Conservation (phyloP, 495 filamentous ascomycete species). For the Daldinia decipiens region DNA sequence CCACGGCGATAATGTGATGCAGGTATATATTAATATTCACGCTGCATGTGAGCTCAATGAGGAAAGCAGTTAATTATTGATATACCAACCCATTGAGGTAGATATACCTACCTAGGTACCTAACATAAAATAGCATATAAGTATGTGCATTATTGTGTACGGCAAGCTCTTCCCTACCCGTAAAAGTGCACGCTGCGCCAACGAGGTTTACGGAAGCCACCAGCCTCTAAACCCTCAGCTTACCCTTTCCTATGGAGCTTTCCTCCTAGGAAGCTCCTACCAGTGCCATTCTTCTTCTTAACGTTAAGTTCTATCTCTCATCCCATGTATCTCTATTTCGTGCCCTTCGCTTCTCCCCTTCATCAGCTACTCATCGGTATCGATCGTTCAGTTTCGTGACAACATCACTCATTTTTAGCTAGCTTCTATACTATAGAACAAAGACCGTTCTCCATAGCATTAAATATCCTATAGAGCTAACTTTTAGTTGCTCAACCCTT, state of each 20-base stretch:
- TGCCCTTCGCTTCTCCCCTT: not conserved
- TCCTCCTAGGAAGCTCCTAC: not conserved
- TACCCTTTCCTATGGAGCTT: not conserved
- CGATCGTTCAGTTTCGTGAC: not conserved
- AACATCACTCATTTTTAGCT: not conserved
- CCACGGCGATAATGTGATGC: too few relatives aligned
- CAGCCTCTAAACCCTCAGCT: not conserved
- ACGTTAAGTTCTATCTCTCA: not conserved
- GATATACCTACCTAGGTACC: too few relatives aligned
- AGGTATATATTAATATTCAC: not conserved
- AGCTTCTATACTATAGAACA: not conserved
- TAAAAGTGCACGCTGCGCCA: not conserved
- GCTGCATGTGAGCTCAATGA: not conserved
- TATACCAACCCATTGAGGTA: not conserved
- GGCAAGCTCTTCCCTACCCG: not conserved
- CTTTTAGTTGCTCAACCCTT: not conserved
- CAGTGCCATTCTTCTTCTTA: not conserved
- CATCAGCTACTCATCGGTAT: not conserved
- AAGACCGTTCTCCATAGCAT: not conserved
- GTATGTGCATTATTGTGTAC: too few relatives aligned
- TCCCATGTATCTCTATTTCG: not conserved
- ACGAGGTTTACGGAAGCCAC: not conserved
- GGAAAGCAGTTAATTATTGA: not conserved
- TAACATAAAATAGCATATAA: too few relatives aligned
- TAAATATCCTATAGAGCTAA: not conserved